These are phyloP conservation scores for Zymoseptoria passerinii DNA, from an alignment of 2,329 filamentous ascomycete species.

Conservation along the genomic window DNA sequence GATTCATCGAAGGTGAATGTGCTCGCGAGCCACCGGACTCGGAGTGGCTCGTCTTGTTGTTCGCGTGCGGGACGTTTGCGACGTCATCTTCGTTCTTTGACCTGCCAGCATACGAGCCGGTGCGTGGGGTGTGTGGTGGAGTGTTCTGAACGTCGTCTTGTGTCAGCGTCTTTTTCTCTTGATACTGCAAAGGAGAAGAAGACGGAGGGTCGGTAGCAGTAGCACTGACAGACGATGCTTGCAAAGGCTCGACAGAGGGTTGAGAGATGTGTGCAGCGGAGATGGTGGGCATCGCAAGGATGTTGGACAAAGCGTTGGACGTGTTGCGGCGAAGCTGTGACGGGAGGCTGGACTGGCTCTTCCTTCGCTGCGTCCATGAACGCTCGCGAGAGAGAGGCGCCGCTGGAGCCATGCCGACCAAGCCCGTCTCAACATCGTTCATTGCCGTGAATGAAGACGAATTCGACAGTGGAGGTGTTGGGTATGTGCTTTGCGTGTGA, in stretches of 20 bases:
- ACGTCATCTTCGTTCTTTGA: slow-evolving; percentile 21
- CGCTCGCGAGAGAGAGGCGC: slow-evolving; percentile 18
- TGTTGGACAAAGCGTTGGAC: slow-evolving; percentile 51
- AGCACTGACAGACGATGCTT: slow-evolving; percentile 47
- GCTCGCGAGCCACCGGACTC: slow-evolving; percentile 24
- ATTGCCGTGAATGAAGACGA: slow-evolving; percentile 31
- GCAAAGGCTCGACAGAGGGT: slow-evolving; percentile 47
- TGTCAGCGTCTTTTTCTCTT: slow-evolving; percentile 69
- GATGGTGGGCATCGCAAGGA: slow-evolving; percentile 54
- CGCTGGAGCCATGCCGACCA: slow-evolving; percentile 8
- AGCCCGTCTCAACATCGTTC: slow-evolving; percentile 20
- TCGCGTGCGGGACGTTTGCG: slow-evolving; percentile 29
- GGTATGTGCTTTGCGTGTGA: slow-evolving; percentile 24
- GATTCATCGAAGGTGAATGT: slow-evolving; percentile 52
- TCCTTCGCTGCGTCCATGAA: slow-evolving; percentile 19
- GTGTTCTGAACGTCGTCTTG: slow-evolving; percentile 79
- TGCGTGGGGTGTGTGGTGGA: slow-evolving; percentile 79
- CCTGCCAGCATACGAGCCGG: slow-evolving; percentile 61
- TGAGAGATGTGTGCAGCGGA: slow-evolving; percentile 65
- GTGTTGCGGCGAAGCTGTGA: slow-evolving; percentile 31
- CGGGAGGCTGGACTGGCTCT: slow-evolving; percentile 19
- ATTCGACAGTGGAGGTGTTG: slow-evolving; percentile 36
- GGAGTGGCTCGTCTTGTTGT: slow-evolving; percentile 27
- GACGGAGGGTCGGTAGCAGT: slow-evolving; percentile 37
- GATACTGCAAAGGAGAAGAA: slow-evolving; percentile 50